Evolutionary conservation across 2,329 filamentous ascomycete species (phyloP).

Genomic region (Colletotrichum magnum): DNA sequence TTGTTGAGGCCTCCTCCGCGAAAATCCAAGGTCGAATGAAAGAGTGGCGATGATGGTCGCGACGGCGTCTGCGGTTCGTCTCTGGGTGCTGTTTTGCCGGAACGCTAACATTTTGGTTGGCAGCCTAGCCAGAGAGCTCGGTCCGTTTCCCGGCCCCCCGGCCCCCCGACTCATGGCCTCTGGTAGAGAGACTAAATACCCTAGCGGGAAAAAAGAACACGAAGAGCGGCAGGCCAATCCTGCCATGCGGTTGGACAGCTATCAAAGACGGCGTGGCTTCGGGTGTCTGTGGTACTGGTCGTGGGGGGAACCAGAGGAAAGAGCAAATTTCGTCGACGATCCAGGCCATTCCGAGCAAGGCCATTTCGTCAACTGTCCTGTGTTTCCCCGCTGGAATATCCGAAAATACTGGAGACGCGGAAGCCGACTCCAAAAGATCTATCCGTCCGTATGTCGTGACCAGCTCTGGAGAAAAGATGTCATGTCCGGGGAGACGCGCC

Average conservation of each 20-base stretch:
- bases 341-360: neutral
- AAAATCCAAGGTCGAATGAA: neutral
- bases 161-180: conserved; percentile 10
- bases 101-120: conserved; percentile 25
- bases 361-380: neutral
- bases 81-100: conserved; percentile 10
- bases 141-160: conserved; percentile 30
- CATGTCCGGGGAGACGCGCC: conserved; percentile 31
- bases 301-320: conserved; percentile 17
- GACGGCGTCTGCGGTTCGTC: conserved; percentile 15
- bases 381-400: conserved; percentile 2
- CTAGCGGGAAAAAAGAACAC: conserved; percentile 18
- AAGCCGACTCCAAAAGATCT: conserved; percentile 19
- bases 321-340: neutral
- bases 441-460: neutral
- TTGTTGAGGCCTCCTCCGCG: neutral
- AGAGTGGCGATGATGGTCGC: conserved; percentile 16
- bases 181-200: neutral
- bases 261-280: conserved; percentile 32
- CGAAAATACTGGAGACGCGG: conserved; percentile 9
- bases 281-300: conserved; percentile 18
- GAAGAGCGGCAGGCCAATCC: conserved; percentile 28
- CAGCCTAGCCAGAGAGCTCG: conserved; percentile 26
- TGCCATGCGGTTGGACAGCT: conserved; percentile 22
- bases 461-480: conserved; percentile 26